Evolutionary conservation across 352 stramenopile genomes (phyloP), one percentile per base, ranked within the genome.

Genomic region (Saprolegnia diclina): DNA sequence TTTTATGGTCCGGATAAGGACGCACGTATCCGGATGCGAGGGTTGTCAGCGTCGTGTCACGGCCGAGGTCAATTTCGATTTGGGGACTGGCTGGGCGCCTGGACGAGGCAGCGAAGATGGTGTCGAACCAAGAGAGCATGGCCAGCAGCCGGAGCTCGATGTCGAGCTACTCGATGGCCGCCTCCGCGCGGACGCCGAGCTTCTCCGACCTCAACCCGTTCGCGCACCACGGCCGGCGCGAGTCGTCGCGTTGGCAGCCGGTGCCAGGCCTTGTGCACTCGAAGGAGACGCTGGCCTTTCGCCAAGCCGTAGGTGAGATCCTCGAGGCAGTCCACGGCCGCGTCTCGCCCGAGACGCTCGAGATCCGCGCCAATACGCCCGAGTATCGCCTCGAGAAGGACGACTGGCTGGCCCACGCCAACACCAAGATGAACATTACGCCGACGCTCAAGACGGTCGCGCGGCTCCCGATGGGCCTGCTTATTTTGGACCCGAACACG

Each of bases 281-380:
- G 66, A 92, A 94, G 68, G 87, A 94, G 72, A 92, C 85, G 46
- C 71, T 93, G 4, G 79, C 81, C 69, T 90, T 94, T 50, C 82
- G 85, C n/a, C 81, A 77, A 14, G 79, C 81, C 21, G 82, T 95
- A 37, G 81, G 81, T 4, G 79, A 87, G 61, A 79, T 92, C 44
- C 67, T 95, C 16, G 89, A 92, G 72, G 82, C 73, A 56, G 82
- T 87, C 6, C 85, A 93, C 53, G 83, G 91, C 46, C 79, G 91
- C 63, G 91, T 91, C 50, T 92, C 87, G n/a, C 80, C 85, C 0
- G 77, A 81, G 0, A 86, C 92, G 66, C 74, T 95, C 21, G 87
- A 95, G 74, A 81, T 95, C 45, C 78, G 87, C n/a, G 87, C 87
- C n/a, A 93, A 95, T 69, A 95, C 87, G 22, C 87, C 87, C 19